Base-by-base conservation (phyloP, 1,139 yeast species). In the Arxiozyma slooffiae region DNA sequence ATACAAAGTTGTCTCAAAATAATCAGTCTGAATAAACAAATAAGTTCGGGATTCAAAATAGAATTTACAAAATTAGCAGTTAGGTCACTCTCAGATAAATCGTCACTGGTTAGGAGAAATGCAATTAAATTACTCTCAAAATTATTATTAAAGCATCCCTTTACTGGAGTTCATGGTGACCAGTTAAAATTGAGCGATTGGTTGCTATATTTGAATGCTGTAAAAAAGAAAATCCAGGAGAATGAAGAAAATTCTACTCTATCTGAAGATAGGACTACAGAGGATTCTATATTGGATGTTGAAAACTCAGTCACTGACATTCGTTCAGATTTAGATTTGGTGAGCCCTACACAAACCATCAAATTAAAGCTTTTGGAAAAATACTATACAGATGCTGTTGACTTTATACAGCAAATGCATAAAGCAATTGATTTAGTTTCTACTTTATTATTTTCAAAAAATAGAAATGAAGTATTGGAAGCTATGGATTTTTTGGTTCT, bases 401-500 rank as follows among this genome's bases (percentile, higher is more conserved):
- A 70, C 1, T 92, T 92, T 63, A 88, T 92, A 43, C 72, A 76
- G 48, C 71, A 76, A 11, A 68, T 88, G n/a, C 87, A 88, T 53
- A 69, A 70, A 41, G 92, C 92, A 7, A 74, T 86, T 9, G 75
- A 72, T 1, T 66, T 76, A 3, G 78, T 83, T 0, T 77, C 85
- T 1, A 75, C 75, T 46, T 72, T 92, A 41, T 73, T 92, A 18
- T 85, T 86, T 57, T 92, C 98, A 2, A 85, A 82, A 61, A 85
- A 86, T 58, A 84, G 89, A 67, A 81, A 82, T 55, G 98, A 92
- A 64, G 94, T 89, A 1, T 74, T 90, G 41, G 97, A 90, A 59
- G 80, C 95, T 0, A 90, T 92, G 96, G 96, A 89, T 60, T 83
- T 88, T 56, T 79, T 92, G 58, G 97, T 90, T 2, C 71, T 88